Evolutionary conservation across 169 alveolate genomes (phyloP), one percentile per base, ranked within the genome.

Genomic region (Babesia bigemina): DNA sequence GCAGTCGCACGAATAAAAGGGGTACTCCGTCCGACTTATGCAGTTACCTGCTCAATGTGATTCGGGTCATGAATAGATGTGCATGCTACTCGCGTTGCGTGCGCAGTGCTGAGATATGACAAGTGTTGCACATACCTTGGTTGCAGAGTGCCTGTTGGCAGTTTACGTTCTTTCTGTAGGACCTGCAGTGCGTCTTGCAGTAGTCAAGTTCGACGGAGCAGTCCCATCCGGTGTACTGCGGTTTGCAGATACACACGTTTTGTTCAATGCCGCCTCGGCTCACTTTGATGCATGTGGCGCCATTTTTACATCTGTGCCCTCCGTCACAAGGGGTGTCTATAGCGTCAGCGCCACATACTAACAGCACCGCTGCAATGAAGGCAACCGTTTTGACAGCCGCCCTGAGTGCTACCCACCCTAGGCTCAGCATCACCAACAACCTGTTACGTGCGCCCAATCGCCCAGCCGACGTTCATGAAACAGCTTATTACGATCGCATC

Each of bases 1-100:
- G 70, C 94, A 90, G 36, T 90, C 86, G 65, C 94, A 90, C 26
- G 60, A 33, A 66, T 90, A 90, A 50, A 63, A 90, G 17, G 94
- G 94, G 65, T 63, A 57, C 39, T 53, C 78, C 7, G 56, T 63
- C 6, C 47, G 66, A 22, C 84, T 88, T 56, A 76, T 47, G 58
- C 93, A 89, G 17, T 63, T 61, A 17, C 93, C 93, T 89, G 39
- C 16, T 14, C 16, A 52, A 21, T 9, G 21, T 52, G 33, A 52
- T 10, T 52, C 62, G 21, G 63, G 7, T 16, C 2, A 21, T 16
- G 8, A 13, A 21, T 16, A 56, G 63, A n/a, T 12, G 12, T n/a
- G 60, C 36, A 63, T 14, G 17, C n/a, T 67, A 13, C 11, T 24
- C 26, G 21, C 52, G 2, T 0, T 2, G 55, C 28, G 16, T 16